Evolutionary conservation across 441 rosid genomes (phyloP).

Genomic region (Euphorbia schlechtendalii): DNA sequence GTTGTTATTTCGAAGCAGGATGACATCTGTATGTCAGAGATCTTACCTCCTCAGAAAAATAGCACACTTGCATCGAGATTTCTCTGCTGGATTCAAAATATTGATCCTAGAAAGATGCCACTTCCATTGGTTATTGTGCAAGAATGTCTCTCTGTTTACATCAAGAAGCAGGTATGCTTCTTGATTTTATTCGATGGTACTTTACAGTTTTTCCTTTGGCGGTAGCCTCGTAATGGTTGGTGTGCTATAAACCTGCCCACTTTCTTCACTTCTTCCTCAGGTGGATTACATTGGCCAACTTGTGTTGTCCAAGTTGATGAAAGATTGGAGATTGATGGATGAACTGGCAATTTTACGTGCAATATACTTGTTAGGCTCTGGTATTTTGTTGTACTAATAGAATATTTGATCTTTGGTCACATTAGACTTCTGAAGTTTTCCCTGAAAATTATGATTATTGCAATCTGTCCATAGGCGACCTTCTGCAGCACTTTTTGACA

Average conservation of each 20-base stretch:
- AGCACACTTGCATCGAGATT: slow-evolving; percentile 78
- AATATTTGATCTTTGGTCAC: slow-evolving; percentile 12
- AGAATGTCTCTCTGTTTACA: slow-evolving; percentile 67
- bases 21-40: slow-evolving; percentile 48
- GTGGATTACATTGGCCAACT: slow-evolving; percentile 73
- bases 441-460: slow-evolving; percentile 18
- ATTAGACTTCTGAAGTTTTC: slow-evolving; percentile 14
- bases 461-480: slow-evolving; percentile 59
- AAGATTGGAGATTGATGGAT: slow-evolving; percentile 91
- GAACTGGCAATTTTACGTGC: slow-evolving; percentile 92
- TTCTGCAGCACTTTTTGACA: slow-evolving; percentile 85
- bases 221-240: background rate
- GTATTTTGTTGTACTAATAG: slow-evolving; percentile 31
- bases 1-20: slow-evolving; percentile 37
- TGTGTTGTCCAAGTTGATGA: slow-evolving; percentile 76
- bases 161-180: slow-evolving; percentile 68
- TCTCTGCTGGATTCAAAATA: slow-evolving; percentile 61
- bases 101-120: slow-evolving; percentile 53
- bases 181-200: slow-evolving; percentile 13
- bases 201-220: slow-evolving; percentile 3
- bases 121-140: slow-evolving; percentile 80
- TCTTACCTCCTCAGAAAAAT: slow-evolving; percentile 82
- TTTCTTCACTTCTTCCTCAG: slow-evolving; percentile 26
- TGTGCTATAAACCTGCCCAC: background rate
- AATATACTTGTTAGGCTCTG: slow-evolving; percentile 95